Evolutionary conservation across 805 yeast species (phyloP).

Genomic region (Lipomyces sp.): DNA sequence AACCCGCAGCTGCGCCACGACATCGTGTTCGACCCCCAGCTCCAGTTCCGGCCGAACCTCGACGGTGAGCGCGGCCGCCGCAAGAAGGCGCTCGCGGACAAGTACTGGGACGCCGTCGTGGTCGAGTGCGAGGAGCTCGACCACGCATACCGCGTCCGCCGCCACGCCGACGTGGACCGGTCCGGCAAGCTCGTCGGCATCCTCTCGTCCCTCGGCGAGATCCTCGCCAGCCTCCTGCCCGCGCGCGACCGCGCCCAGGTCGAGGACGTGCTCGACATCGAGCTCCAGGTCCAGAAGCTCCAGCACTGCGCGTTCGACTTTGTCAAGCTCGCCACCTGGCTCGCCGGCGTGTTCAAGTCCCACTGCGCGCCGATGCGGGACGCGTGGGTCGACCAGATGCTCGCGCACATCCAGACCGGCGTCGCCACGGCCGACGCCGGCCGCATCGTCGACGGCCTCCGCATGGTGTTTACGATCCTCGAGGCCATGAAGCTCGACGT

Average conservation of each 20-base stretch:
- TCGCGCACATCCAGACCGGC: slow-evolving; percentile 44
- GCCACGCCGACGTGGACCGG: slow-evolving; percentile 24
- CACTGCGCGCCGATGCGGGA: slow-evolving; percentile 98
- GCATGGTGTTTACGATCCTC: slow-evolving; percentile 72
- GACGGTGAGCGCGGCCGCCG: slow-evolving; percentile 88
- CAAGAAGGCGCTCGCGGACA: slow-evolving; percentile 70
- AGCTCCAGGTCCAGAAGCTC: slow-evolving; percentile 70
- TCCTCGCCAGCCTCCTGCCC: slow-evolving; percentile 71
- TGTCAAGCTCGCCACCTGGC: slow-evolving; percentile 66
- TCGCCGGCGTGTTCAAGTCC: slow-evolving; percentile 71
- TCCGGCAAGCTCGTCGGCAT: slow-evolving; percentile 55
- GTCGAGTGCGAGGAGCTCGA: slow-evolving; percentile 51
- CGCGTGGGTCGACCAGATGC: slow-evolving; percentile 82
- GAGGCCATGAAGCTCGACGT: slow-evolving; percentile 95
- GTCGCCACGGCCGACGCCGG: slow-evolving; percentile 10
- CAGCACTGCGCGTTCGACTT: slow-evolving; percentile 63
- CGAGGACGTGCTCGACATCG: slow-evolving; percentile 71
- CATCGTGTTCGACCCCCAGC: slow-evolving; percentile 83
- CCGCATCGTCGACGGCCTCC: slow-evolving; percentile 68
- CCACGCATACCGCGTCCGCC: not conserved
- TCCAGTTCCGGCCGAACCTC: slow-evolving; percentile 85
- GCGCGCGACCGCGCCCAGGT: slow-evolving; percentile 66
- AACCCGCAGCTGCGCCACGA: slow-evolving; percentile 94
- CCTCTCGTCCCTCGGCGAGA: slow-evolving; percentile 74
- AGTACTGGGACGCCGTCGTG: slow-evolving; percentile 77